Base-by-base conservation (phyloP, 306 rosid species). In the Delonix regia region DNA sequence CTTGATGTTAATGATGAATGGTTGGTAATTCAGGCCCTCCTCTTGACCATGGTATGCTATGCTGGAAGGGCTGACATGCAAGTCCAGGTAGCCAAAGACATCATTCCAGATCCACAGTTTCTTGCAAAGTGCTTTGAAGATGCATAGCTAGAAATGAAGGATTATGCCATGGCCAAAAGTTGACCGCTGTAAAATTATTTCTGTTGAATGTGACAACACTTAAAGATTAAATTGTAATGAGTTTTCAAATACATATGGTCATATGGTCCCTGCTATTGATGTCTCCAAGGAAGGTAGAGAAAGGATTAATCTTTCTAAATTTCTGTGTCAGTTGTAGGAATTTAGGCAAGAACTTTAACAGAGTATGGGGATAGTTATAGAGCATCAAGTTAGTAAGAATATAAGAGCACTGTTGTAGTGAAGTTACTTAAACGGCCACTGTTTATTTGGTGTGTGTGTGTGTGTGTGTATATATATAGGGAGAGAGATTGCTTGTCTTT, bases 31-130 rank as follows among this genome's bases (percentile, higher is more conserved):
- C 87, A 92, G 97, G 97, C 97, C 44, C 87, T 94, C 48, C 77
- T 84, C 39, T 79, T 94, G 94, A 91, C 88, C 78, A 88, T 95
- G 99, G 74, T 95, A 84, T 92, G 97, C 84, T 95, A 95, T 78
- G 97, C 87, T 47, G 97, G 91, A 64, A 88, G 78, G 75, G 99
- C 95, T 22, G 98, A 95, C 73, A 88, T 95, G 97, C 97, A 95
- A 82, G 87, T 95, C 62, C 83, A 88, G 85, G 99, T 91, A 83
- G 95, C 97, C 65, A 95, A 95, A 83, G 94, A 95, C 41, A 87
- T 95, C 83, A 91, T 92, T 24, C 97, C 93, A 0, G 99, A 95
- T 79, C 96, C 96, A 3, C 84, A 86, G 44, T 86, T 89, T 88
- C 95, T 95, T 30, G 97, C 94, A 0, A 85, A 89, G 79, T 95